phyloP scores from a whole-genome alignment of 1,139 yeast species.

The Hyphopichia burtonii region DNA sequence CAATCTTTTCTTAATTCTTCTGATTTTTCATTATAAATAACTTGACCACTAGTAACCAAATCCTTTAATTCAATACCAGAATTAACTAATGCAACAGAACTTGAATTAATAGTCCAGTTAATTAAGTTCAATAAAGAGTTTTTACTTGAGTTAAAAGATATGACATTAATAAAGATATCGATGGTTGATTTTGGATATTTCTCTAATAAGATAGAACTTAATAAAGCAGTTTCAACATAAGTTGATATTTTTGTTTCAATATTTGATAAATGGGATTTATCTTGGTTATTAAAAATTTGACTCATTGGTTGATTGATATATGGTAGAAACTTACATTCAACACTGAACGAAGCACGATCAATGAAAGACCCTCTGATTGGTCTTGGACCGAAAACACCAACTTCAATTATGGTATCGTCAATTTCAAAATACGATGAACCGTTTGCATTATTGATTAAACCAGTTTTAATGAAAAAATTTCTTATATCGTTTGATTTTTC shows the following conservation, averaged over 20 bases:
- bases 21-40: slow-evolving; percentile 15
- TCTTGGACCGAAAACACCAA: slow-evolving; percentile 84
- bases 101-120: slow-evolving; percentile 53
- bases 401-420: slow-evolving; percentile 60
- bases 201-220: slow-evolving; percentile 62
- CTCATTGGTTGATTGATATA: slow-evolving; percentile 44
- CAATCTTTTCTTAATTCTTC: slow-evolving; percentile 18
- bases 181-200: slow-evolving; percentile 89
- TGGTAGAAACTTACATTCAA: slow-evolving; percentile 61
- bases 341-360: slow-evolving; percentile 66
- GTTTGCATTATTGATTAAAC: slow-evolving; percentile 66
- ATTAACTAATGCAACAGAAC: slow-evolving; percentile 75
- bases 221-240: slow-evolving; percentile 56
- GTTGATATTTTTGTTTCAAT: slow-evolving; percentile 53
- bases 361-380: slow-evolving; percentile 79
- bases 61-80: slow-evolving; percentile 80
- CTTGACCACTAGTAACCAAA: slow-evolving; percentile 71
- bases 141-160: slow-evolving; percentile 44
- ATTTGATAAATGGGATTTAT: slow-evolving; percentile 38
- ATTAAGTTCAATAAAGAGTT: slow-evolving; percentile 38
- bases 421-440: slow-evolving; percentile 83
- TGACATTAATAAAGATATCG: slow-evolving; percentile 70
- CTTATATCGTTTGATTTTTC: slow-evolving; percentile 21
- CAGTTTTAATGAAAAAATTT: slow-evolving; percentile 54
- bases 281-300: slow-evolving; percentile 25